Evolutionary conservation across 345 rosid genomes (phyloP).

Genomic region (Noccaea caerulescens): DNA sequence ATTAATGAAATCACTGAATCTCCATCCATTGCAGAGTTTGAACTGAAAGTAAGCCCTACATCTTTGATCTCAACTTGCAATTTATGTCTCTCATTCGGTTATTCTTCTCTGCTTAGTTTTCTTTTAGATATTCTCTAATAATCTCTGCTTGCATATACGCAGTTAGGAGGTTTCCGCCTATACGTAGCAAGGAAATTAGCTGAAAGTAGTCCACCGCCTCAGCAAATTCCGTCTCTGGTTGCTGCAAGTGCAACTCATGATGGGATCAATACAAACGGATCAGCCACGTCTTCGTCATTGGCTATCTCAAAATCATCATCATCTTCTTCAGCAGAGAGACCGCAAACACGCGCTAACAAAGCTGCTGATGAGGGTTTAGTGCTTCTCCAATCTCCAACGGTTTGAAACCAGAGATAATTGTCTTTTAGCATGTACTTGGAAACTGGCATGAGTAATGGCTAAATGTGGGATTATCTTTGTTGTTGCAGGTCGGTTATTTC

Average conservation of each 20-base stretch:
- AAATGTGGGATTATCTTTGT: neutral
- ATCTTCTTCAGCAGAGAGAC: slow-evolving; percentile 45
- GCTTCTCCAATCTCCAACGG: slow-evolving; percentile 84
- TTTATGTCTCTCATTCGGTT: slow-evolving; percentile 8
- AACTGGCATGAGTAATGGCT: neutral
- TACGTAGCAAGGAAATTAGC: slow-evolving; percentile 60
- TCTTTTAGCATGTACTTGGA: neutral
- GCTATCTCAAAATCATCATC: slow-evolving; percentile 58
- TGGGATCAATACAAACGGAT: slow-evolving; percentile 50
- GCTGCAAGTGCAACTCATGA: slow-evolving; percentile 33
- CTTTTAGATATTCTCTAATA: neutral
- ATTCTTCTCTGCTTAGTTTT: neutral
- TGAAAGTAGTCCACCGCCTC: slow-evolving; percentile 48
- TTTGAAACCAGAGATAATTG: no score
- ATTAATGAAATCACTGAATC: slow-evolving; percentile 67
- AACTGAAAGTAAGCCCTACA: slow-evolving; percentile 67
- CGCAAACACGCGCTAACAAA: slow-evolving; percentile 53
- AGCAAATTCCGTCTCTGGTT: slow-evolving; percentile 44
- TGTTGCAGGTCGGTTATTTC: slow-evolving; percentile 72
- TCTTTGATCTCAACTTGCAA: neutral
- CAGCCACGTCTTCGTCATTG: slow-evolving; percentile 64
- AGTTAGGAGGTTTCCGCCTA: slow-evolving; percentile 80
- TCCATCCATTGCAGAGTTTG: slow-evolving; percentile 74
- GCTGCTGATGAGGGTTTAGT: slow-evolving; percentile 79
- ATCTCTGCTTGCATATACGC: neutral